phyloP scores from a whole-genome alignment of 257 asterid species.

The Dorcoceras hygrometricum region DNA sequence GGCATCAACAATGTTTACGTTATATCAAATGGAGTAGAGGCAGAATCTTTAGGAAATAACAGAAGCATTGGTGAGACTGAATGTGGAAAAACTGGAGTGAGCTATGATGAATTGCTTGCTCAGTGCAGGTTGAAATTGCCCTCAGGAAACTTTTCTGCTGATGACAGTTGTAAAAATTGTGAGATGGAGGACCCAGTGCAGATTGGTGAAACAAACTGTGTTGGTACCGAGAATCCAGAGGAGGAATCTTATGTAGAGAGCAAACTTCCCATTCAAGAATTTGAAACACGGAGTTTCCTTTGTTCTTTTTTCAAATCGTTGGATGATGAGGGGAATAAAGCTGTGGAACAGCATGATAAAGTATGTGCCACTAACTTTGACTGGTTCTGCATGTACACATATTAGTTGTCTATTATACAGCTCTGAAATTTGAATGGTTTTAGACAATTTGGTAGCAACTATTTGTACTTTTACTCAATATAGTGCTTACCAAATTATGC shows the following conservation, averaged over 20 bases:
- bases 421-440: not conserved
- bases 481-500: not conserved
- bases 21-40: conserved; percentile 26
- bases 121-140: conserved; percentile 9
- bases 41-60: conserved; percentile 22
- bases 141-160: not conserved
- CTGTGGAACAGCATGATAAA: conserved; percentile 26
- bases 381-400: conserved; percentile 8
- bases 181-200: not conserved
- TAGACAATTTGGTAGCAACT: not conserved
- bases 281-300: conserved; percentile 39
- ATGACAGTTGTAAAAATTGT: not conserved
- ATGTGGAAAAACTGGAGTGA: conserved; percentile 28
- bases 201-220: not conserved
- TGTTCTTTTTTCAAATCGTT: conserved; percentile 33
- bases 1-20: conserved; percentile 26
- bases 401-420: conserved; percentile 3
- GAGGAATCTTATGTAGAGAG: conserved; percentile 34
- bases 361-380: conserved; percentile 29
- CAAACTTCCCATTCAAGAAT: conserved; percentile 38
- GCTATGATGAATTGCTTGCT: conserved; percentile 13
- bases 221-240: conserved; percentile 24
- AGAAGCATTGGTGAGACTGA: conserved; percentile 25
- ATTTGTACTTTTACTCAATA: not conserved
- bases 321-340: conserved; percentile 17